Evolutionary conservation across 495 filamentous ascomycete genomes (phyloP).

Genomic region (Penicillium daleae): DNA sequence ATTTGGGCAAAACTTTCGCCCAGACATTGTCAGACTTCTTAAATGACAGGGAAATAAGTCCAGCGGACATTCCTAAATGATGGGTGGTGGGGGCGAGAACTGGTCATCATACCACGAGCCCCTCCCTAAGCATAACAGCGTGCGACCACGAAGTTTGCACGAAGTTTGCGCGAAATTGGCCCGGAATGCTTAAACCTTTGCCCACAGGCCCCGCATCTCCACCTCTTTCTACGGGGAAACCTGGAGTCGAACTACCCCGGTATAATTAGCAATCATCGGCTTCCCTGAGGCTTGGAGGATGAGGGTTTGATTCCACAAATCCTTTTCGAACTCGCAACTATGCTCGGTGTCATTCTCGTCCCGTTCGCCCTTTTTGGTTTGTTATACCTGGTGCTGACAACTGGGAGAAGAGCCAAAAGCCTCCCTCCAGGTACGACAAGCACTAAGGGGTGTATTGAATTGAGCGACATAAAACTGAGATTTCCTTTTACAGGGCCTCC

Average conservation of each 20-base stretch:
- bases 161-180: not conserved
- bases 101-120: no score
- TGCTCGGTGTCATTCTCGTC: not conserved
- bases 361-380: not conserved
- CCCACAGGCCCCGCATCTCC: not conserved
- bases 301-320: not conserved
- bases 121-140: no score
- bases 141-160: no score
- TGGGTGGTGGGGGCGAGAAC: no score
- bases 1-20: no score
- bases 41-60: no score
- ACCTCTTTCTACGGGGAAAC: not conserved
- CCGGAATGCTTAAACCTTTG: not conserved
- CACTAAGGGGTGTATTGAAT: not conserved
- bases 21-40: no score
- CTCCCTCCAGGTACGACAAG: not conserved
- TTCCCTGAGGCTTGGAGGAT: not conserved
- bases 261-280: no score
- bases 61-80: no score
- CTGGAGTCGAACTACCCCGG: not conserved
- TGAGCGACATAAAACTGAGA: not conserved
- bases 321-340: not conserved
- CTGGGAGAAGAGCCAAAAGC: not conserved
- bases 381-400: not conserved
- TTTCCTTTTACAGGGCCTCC: not conserved